Evolutionary conservation across 2,329 filamentous ascomycete genomes (phyloP), one percentile per base, ranked within the genome.

Genomic region (Aureobasidium sp.): DNA sequence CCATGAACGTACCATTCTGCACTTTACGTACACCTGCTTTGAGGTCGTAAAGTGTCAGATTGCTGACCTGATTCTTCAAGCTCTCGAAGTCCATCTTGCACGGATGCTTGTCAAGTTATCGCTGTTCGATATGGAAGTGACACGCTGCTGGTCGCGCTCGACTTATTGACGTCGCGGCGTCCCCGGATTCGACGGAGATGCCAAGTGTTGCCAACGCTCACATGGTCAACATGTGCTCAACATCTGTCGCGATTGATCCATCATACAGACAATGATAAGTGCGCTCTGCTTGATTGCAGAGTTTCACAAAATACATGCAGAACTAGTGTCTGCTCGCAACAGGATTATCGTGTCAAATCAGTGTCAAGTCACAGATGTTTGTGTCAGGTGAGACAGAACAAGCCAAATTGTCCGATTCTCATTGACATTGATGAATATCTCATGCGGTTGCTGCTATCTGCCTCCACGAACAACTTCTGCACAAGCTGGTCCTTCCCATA

Each of bases 1-100:
- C 27, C 20, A 50, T 26, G n/a, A 46, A 67, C 82, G 69, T 79
- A 96, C 92, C 92, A 93, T 97, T 97, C 73, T 97, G 92, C 64
- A 95, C 90, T 77, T 97, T 96, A 69, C 92, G 87, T 69, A 97
- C 91, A 67, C 92, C 89, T 61, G 92, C 92, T 81, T 97, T 97
- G 79, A 97, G 74, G 77, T 97, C 92, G 81, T 97, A 97, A 76
- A 97, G 83, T 71, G 89, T 90, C 82, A 97, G 82, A 79, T 94
- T 95, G 80, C 87, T 87, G 76, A 96, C 91, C 77, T 90, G 87
- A 70, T 90, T 90, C 76, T 90, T 93, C 61, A 97, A 77, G 72
- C 82, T 90, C 77, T 87, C 88, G 74, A 95, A 83, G 82, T 97
- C 90, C 92, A 96, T 96, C 70, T 73, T 79, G 75, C 46, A 20